phyloP scores from a whole-genome alignment of 2,329 filamentous ascomycete species.

The Talaromyces sp. region DNA sequence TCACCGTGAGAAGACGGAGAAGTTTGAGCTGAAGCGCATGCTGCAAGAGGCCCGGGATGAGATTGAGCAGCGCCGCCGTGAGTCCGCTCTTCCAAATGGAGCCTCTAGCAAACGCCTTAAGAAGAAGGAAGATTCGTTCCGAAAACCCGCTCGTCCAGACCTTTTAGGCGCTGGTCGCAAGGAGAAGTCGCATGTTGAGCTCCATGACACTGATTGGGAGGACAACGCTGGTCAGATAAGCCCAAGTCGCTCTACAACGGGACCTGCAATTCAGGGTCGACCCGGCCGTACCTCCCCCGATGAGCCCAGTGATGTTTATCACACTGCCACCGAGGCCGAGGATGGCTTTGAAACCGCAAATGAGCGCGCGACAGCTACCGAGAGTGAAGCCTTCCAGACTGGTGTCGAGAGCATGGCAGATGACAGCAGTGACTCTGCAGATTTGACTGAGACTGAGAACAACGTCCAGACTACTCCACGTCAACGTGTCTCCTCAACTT shows the following conservation, averaged over 20 bases:
- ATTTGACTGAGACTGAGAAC: slow-evolving; percentile 83
- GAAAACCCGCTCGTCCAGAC: slow-evolving; percentile 74
- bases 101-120: slow-evolving; percentile 58
- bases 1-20: slow-evolving; percentile 97
- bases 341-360: slow-evolving; percentile 74
- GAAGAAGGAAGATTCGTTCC: slow-evolving; percentile 68
- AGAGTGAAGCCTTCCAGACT: slow-evolving; percentile 94
- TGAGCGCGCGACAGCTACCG: slow-evolving; percentile 73
- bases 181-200: slow-evolving; percentile 74
- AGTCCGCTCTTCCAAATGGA: slow-evolving; percentile 48
- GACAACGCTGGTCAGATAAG: slow-evolving; percentile 68
- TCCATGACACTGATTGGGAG: slow-evolving; percentile 88
- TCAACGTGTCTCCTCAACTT: slow-evolving; percentile 41
- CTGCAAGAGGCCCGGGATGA: slow-evolving; percentile 94
- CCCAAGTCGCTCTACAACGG: slow-evolving; percentile 52
- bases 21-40: slow-evolving; percentile 91
- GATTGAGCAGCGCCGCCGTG: slow-evolving; percentile 68
- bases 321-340: slow-evolving; percentile 76
- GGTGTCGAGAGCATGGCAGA: slow-evolving; percentile 72
- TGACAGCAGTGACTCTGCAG: slow-evolving; percentile 69
- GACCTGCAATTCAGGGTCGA: slow-evolving; percentile 31
- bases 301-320: slow-evolving; percentile 70
- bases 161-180: slow-evolving; percentile 74
- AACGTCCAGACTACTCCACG: slow-evolving; percentile 41
- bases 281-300: slow-evolving; percentile 33